Conservation (phyloP, 129 eudicot species). For the Artemisia argyi region DNA sequence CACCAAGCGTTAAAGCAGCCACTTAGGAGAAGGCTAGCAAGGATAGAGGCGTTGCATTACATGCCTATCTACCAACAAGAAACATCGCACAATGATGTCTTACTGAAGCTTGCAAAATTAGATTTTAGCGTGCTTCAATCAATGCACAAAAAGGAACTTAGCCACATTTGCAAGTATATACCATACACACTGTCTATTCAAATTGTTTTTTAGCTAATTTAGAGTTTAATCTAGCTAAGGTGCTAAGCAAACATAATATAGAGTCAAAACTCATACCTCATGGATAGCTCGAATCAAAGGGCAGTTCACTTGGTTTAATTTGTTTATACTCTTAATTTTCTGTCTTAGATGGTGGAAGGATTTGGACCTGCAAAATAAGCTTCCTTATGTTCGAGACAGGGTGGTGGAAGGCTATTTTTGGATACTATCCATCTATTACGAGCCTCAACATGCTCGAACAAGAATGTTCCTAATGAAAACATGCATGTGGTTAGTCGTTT, state of each 20-base stretch:
- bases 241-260: too few species aligned
- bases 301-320: background rate
- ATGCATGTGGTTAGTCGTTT: conserved; percentile 13
- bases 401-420: conserved; percentile 45
- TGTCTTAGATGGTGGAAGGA: conserved; percentile 45
- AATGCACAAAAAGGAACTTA: conserved; percentile 23
- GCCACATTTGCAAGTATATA: conserved; percentile 19
- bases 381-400: conserved; percentile 50
- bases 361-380: conserved; percentile 27
- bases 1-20: conserved; percentile 28
- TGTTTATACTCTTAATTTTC: background rate
- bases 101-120: conserved; percentile 39
- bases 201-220: background rate
- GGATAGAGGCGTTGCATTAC: conserved; percentile 34
- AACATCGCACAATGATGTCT: conserved; percentile 17
- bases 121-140: conserved; percentile 38
- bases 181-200: background rate
- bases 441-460: conserved; percentile 31
- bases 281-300: background rate
- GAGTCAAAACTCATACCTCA: background rate
- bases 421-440: conserved; percentile 30
- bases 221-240: too few species aligned
- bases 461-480: conserved; percentile 30
- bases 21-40: conserved; percentile 25
- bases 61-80: conserved; percentile 20